phyloP scores from a whole-genome alignment of 805 yeast genomes.

The Cyberlindnera subsufficiens region DNA sequence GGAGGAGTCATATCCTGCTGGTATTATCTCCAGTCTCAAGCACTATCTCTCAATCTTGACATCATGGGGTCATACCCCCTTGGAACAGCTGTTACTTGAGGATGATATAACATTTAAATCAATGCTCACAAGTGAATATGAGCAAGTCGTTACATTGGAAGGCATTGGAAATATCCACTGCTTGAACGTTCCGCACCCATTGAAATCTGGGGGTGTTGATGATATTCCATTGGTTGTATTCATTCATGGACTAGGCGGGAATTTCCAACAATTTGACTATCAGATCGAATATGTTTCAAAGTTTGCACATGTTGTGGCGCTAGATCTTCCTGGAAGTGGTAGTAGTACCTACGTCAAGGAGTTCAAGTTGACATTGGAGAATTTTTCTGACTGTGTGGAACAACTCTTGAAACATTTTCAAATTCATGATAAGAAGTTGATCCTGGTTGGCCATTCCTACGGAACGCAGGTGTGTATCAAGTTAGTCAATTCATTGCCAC shows the following conservation, averaged over 20 bases:
- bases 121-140: constrained; percentile 10
- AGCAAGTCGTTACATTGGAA: constrained; percentile 5
- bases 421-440: constrained; percentile 17
- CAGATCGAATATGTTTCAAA: constrained; percentile 53
- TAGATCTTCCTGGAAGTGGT: constrained; percentile 92
- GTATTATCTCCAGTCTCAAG: neutral
- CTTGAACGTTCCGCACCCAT: constrained; percentile 11
- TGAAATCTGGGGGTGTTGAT: constrained; percentile 1
- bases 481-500: constrained; percentile 18
- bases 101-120: constrained; percentile 15
- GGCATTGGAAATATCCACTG: constrained; percentile 11
- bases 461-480: constrained; percentile 55
- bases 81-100: constrained; percentile 12
- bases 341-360: constrained; percentile 3
- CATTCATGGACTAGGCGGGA: constrained; percentile 91
- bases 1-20: constrained; percentile 8
- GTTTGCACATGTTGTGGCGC: constrained; percentile 50
- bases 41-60: neutral
- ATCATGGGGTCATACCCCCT: constrained; percentile 5
- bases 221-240: constrained; percentile 55
- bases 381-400: constrained; percentile 12
- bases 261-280: constrained; percentile 76
- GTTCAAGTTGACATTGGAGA: constrained; percentile 13
- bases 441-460: constrained; percentile 68
- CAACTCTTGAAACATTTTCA: constrained; percentile 5